Conservation (phyloP, 371 early-diverging fungal genomes). For the Nematocida sp. region DNA sequence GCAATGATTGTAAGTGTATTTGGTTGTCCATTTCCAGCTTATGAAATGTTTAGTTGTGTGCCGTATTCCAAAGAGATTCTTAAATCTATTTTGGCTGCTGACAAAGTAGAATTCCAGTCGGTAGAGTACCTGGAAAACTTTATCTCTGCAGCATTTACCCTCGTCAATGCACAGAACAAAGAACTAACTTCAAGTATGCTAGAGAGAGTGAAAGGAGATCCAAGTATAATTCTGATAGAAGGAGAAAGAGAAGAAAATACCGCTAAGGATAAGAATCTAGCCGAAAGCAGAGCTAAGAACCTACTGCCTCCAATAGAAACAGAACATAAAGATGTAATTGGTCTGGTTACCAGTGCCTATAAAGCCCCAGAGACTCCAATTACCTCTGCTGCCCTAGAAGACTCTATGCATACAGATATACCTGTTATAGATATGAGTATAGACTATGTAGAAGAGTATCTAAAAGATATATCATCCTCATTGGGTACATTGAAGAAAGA, state of each 20-base stretch:
- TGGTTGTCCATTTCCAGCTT: slow-evolving; percentile 32
- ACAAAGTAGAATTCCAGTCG: slow-evolving; percentile 28
- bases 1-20: slow-evolving; percentile 21
- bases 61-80: slow-evolving; percentile 40
- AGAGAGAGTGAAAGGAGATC: slow-evolving; percentile 34
- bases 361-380: no score
- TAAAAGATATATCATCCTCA: slow-evolving; percentile 21
- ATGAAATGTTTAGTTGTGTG: slow-evolving; percentile 49
- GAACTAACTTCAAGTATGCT: neutral
- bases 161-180: slow-evolving; percentile 44
- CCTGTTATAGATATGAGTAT: neutral
- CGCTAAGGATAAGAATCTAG: neutral
- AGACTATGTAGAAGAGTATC: slow-evolving; percentile 20
- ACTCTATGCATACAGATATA: neutral
- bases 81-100: slow-evolving; percentile 7
- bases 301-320: slow-evolving; percentile 5
- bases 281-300: no score
- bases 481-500: neutral
- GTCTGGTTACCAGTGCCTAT: slow-evolving; percentile 6
- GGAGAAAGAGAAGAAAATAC: neutral
- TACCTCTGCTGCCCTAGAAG: no score
- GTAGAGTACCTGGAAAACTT: slow-evolving; percentile 36
- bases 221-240: slow-evolving; percentile 20
- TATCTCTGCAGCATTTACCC: slow-evolving; percentile 22
- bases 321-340: slow-evolving; percentile 4